A percentile compares a stretch with the other conserved stretches of the same genome.
phyloP scores from a whole-genome alignment of 305 asterid species.

The Ilex paraguariensis region DNA sequence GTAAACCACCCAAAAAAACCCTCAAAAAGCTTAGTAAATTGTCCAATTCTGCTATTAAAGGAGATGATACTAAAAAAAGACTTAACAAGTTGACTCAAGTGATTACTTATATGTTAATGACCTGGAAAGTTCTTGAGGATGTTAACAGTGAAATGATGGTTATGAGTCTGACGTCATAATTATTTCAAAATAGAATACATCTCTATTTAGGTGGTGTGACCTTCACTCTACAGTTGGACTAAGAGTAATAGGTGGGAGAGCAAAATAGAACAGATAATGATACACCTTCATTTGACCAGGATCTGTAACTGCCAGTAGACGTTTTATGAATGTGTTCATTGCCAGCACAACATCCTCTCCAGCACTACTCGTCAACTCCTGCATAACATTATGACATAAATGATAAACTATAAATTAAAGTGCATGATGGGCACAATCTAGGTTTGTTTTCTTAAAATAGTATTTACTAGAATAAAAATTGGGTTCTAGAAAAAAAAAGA shows the following conservation, averaged over 20 bases:
- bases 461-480: neutral
- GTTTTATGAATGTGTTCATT: conserved; percentile 89
- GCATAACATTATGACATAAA: conserved; percentile 9
- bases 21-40: neutral
- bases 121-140: no score
- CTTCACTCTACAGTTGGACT: no score
- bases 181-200: no score
- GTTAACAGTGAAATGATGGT: no score
- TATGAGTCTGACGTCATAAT: no score
- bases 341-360: conserved; percentile 88
- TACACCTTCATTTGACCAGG: conserved; percentile 94
- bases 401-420: conserved; percentile 1
- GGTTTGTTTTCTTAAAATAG: neutral
- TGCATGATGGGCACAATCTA: neutral
- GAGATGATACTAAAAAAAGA: no score
- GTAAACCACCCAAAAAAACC: conserved; percentile 18
- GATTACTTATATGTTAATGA: no score
- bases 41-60: no score
- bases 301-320: conserved; percentile 76
- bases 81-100: no score
- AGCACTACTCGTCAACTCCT: conserved; percentile 86
- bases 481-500: neutral
- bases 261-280: conserved; percentile 5
- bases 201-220: no score
- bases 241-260: no score